These are phyloP conservation scores for Fusarium sp. DNA, from an alignment of 2,329 filamentous ascomycete genomes.

Conservation along the genomic window DNA sequence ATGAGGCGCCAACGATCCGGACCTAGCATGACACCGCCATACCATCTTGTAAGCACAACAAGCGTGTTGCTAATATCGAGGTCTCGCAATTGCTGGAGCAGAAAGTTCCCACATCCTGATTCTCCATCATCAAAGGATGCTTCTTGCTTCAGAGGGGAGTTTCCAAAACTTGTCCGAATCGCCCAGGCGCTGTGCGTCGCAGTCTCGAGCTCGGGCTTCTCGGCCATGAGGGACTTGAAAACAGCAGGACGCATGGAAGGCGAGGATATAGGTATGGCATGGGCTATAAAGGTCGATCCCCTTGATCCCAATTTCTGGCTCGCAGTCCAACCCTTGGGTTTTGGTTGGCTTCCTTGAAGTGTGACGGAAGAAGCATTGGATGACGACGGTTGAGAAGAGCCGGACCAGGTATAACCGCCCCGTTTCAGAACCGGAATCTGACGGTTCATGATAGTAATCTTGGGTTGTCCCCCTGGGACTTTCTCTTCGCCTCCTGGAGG, in stretches of 20 bases:
- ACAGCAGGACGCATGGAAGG: slow-evolving; percentile 55
- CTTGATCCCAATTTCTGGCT: slow-evolving; percentile 62
- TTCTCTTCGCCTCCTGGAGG: slow-evolving; percentile 73
- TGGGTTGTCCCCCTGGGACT: slow-evolving; percentile 79
- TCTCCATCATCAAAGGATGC: slow-evolving; percentile 70
- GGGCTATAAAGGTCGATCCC: slow-evolving; percentile 66
- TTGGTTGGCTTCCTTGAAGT: slow-evolving; percentile 28
- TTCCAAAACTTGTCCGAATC: slow-evolving; percentile 49
- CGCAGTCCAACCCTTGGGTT: slow-evolving; percentile 56
- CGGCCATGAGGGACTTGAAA: slow-evolving; percentile 58
- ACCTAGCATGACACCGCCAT: slow-evolving; percentile 68
- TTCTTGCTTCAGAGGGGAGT: slow-evolving; percentile 56
- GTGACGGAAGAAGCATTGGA: slow-evolving; percentile 32
- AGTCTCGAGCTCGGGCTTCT: slow-evolving; percentile 59
- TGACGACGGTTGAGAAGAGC: slow-evolving; percentile 27
- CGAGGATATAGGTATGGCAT: slow-evolving; percentile 52
- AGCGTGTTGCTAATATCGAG: slow-evolving; percentile 60
- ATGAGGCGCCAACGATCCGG: slow-evolving; percentile 71
- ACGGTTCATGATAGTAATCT: slow-evolving; percentile 75
- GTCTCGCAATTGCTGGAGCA: slow-evolving; percentile 64
- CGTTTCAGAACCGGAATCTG: slow-evolving; percentile 80
- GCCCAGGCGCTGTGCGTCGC: slow-evolving; percentile 69
- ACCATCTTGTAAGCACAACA: slow-evolving; percentile 70
- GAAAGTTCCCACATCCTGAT: slow-evolving; percentile 64
- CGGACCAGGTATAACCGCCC: slow-evolving; percentile 69